Evolutionary conservation across 2,329 filamentous ascomycete genomes (phyloP), one percentile per base, ranked within the genome.

Genomic region (Fusarium fujikuroi): DNA sequence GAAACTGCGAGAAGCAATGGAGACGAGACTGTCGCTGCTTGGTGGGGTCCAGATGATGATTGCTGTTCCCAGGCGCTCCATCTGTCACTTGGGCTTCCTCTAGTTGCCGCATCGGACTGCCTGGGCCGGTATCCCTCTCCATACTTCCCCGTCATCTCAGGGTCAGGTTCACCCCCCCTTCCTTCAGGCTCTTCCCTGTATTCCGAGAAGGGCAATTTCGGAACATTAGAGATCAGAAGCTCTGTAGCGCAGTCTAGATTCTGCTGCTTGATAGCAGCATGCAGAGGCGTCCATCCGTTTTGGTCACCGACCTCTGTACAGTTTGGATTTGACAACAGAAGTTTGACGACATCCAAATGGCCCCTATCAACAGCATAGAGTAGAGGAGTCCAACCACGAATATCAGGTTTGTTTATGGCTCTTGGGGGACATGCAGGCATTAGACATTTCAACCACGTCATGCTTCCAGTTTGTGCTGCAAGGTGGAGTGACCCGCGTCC

Each of bases 81-180:
- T 2, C 30, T 2, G 4, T 4, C 5, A 23, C 47, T 50, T 8
- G 30, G 47, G 12, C 47, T 16, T 3, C n/a, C 30, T 2, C 9
- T 23, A 11, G 47, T 34, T 36, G 1, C 2, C 2, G n/a, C 0
- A 10, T 8, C 6, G 0, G 16, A 0, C 2, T 0, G 16, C 0
- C n/a, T 36, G 0, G 12, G 2, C 9, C 47, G 25, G 1, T 52
- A 36, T 4, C 3, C 47, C 6, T 7, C 47, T 1, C 47, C 47
- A 15, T 52, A 52, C 6, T 52, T 52, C n/a, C 30, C 30, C 1
- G n/a, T 15, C 47, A 52, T 25, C 16, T 12, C 8, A 15, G 16
- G 11, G 6, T 9, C 47, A 52, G 16, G 6, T 2, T 4, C n/a
- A 10, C 4, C 5, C 8, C 2, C 0, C 11, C 9, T 6, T 52